Percentiles rank a stretch among this genome's conserved stretches.
phyloP scores from a whole-genome alignment of 2,329 filamentous ascomycete genomes.

The Trichoderma sp. region DNA sequence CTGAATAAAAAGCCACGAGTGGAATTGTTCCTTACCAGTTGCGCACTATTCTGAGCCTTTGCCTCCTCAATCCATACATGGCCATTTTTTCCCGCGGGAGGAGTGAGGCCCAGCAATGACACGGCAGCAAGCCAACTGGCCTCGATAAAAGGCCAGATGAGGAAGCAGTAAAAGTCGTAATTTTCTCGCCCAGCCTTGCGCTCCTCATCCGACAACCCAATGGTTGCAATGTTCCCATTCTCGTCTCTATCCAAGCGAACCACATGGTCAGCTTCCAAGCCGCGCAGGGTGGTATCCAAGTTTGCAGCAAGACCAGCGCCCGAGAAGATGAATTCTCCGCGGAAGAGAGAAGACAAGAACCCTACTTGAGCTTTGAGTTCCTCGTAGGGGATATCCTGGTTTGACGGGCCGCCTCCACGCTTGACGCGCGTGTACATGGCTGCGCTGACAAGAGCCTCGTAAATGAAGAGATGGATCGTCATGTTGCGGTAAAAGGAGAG shows the following conservation, averaged over 20 bases:
- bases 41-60: slow-evolving; percentile 76
- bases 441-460: slow-evolving; percentile 83
- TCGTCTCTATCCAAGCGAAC: slow-evolving; percentile 62
- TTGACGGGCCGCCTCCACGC: slow-evolving; percentile 76
- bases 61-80: slow-evolving; percentile 75
- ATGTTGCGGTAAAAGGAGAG: slow-evolving; percentile 98
- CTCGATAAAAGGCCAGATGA: slow-evolving; percentile 98
- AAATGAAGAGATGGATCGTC: slow-evolving; percentile 97
- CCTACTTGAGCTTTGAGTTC: slow-evolving; percentile 75
- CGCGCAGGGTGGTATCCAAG: slow-evolving; percentile 71
- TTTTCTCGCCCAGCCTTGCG: slow-evolving; percentile 81
- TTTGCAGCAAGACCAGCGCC: slow-evolving; percentile 79
- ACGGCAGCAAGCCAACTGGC: slow-evolving; percentile 89
- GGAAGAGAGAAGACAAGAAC: slow-evolving; percentile 90
- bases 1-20: not conserved
- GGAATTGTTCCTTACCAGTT: slow-evolving; percentile 56
- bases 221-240: slow-evolving; percentile 54
- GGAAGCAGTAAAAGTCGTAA: slow-evolving; percentile 97
- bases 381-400: slow-evolving; percentile 73
- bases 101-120: slow-evolving; percentile 80
- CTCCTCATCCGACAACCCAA: slow-evolving; percentile 76
- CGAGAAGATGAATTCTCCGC: slow-evolving; percentile 95
- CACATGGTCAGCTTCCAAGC: slow-evolving; percentile 75
- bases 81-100: slow-evolving; percentile 57
- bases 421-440: slow-evolving; percentile 91